These are phyloP conservation scores for Solanum etuberosum DNA, from an alignment of 257 asterid genomes.

Conservation along the genomic window DNA sequence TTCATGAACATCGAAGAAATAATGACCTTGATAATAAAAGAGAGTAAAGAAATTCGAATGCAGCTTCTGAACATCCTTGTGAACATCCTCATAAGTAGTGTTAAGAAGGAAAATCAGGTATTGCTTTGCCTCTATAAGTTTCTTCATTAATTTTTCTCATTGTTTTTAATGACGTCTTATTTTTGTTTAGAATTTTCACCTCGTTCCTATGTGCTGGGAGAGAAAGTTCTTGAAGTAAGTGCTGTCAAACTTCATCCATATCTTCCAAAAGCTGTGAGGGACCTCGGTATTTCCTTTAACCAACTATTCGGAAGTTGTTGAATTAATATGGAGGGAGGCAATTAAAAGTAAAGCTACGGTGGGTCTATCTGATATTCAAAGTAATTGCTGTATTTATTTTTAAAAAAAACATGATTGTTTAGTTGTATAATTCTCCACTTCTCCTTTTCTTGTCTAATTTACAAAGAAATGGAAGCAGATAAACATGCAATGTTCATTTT, in stretches of 20 bases:
- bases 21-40: constrained; percentile 38
- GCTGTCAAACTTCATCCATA: neutral
- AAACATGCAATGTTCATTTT: neutral
- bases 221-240: neutral
- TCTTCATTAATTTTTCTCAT: neutral
- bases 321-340: neutral
- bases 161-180: neutral
- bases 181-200: constrained; percentile 4
- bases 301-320: constrained; percentile 3
- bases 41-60: constrained; percentile 33
- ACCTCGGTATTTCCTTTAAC: neutral
- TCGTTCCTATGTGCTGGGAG: constrained; percentile 4
- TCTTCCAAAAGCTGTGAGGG: neutral
- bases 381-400: neutral
- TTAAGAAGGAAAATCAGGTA: constrained; percentile 41
- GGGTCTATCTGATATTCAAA: neutral
- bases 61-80: constrained; percentile 42
- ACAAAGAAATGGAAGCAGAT: neutral
- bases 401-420: neutral
- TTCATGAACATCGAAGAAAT: constrained; percentile 31
- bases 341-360: neutral
- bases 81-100: constrained; percentile 37
- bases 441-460: neutral
- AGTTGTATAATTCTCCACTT: neutral
- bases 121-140: neutral